phyloP scores from a whole-genome alignment of 805 yeast species.

The Lachancea cidri region DNA sequence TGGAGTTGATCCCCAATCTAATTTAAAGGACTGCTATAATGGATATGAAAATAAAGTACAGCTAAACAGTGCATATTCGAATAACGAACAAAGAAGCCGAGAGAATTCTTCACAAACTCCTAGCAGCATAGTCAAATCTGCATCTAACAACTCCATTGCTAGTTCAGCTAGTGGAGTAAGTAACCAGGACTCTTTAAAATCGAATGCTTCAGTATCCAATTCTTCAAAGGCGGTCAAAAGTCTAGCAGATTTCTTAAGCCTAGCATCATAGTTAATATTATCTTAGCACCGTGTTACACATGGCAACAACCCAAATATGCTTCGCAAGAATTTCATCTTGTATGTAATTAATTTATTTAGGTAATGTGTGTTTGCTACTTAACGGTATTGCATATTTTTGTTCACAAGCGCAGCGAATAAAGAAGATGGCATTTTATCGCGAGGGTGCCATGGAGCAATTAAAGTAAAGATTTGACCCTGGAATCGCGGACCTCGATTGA shows the following conservation, averaged over 20 bases:
- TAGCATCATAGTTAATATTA: not conserved
- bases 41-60: not conserved
- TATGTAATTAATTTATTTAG: too few species aligned
- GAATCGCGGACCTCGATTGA: too few species aligned
- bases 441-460: too few species aligned
- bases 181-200: not conserved
- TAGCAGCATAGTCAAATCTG: slow-evolving; percentile 2
- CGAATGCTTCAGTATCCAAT: not conserved
- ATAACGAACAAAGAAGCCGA: not conserved
- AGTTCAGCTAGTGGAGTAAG: slow-evolving; percentile 1
- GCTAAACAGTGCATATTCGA: not conserved
- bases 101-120: not conserved
- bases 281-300: too few species aligned
- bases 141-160: slow-evolving; percentile 6
- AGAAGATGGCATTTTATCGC: too few species aligned
- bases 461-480: too few species aligned
- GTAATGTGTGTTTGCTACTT: not conserved
- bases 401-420: too few species aligned
- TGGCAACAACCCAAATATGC: too few species aligned
- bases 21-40: not conserved
- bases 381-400: not conserved
- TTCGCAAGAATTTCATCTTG: too few species aligned
- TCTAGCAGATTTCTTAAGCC: slow-evolving; percentile 7
- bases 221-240: slow-evolving; percentile 8
- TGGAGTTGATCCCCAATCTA: not conserved